Evolutionary conservation across 2,329 filamentous ascomycete species (phyloP), one percentile per base, ranked within the genome.

Genomic region (Sporothrix luriei): DNA sequence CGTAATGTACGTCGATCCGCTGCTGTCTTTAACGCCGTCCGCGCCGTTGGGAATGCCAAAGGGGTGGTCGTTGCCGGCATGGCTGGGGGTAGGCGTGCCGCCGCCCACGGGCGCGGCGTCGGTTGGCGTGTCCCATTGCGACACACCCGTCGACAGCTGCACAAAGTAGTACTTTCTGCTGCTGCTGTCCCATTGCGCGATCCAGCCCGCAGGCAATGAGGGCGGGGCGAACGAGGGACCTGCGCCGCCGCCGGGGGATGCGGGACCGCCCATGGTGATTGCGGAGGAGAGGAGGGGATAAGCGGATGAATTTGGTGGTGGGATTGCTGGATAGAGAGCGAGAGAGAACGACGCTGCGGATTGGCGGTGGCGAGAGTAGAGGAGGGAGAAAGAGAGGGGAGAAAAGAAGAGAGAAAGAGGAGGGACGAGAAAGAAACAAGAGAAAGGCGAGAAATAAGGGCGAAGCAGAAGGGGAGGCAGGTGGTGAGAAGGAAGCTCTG

Each of bases 41-140:
- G 48, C 49, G 40, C 49, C 55, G 10, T 62, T 68, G 43, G 84
- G 86, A 14, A 82, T 80, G 70, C 87, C 86, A 78, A 89, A 91
- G 5, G 88, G 89, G 74, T 90, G 88, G 24, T 90, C 86, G 71
- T 77, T 75, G 68, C 78, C 81, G 70, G 83, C 84, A 68, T 73
- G 71, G 72, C 81, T 84, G 59, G 86, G 88, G 49, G 86, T 88
- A 76, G 82, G 87, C 6, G 73, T 74, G 57, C 73, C 73, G 73
- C 86, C 85, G 72, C 88, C 87, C 26, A 85, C 84, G 57, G 86
- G 87, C 9, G 86, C 88, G 65, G 88, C 84, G 70, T 87, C 82
- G 16, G 87, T 91, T 43, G 90, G 90, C 43, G 85, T 84, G n/a
- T 91, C 89, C 90, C 90, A 92, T 79, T 91, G 89, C 72, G 89